These are phyloP conservation scores for Chlamydomonas sphaeroides DNA, from an alignment of 139 green algal species.

Conservation along the genomic window DNA sequence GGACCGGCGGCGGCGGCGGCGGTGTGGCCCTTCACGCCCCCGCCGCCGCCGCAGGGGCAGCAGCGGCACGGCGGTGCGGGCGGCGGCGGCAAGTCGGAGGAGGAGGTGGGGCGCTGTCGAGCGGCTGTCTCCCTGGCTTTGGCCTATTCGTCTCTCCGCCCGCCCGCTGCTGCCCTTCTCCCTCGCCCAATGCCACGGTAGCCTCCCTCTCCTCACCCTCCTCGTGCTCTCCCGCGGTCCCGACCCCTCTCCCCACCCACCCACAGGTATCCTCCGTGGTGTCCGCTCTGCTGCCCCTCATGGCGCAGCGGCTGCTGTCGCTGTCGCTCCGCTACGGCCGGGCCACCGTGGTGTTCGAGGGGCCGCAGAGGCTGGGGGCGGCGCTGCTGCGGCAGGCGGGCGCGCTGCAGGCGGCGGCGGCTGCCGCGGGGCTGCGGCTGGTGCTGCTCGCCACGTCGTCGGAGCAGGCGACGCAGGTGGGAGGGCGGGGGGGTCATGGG, in stretches of 20 bases:
- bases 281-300: conserved; percentile 8
- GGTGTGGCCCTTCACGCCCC: conserved; percentile 32
- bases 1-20: not conserved
- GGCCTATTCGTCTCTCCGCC: not conserved
- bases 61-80: not conserved
- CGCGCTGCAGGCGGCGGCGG: too few relatives aligned
- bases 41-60: not conserved
- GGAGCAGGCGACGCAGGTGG: too few relatives aligned
- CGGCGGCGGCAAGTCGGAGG: not conserved
- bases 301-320: conserved; percentile 9
- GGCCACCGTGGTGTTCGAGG: conserved; percentile 25
- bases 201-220: not conserved
- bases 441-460: too few relatives aligned
- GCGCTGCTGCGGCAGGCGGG: too few relatives aligned
- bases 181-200: too few relatives aligned
- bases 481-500: too few relatives aligned
- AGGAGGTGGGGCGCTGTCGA: not conserved
- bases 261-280: not conserved
- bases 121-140: not conserved
- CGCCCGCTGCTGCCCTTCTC: not conserved
- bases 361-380: not conserved
- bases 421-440: too few relatives aligned
- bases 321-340: conserved; percentile 31
- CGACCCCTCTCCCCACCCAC: not conserved
- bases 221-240: not conserved